These are phyloP conservation scores for Fraxinus baroniana DNA, from an alignment of 305 asterid species.

Conservation along the genomic window DNA sequence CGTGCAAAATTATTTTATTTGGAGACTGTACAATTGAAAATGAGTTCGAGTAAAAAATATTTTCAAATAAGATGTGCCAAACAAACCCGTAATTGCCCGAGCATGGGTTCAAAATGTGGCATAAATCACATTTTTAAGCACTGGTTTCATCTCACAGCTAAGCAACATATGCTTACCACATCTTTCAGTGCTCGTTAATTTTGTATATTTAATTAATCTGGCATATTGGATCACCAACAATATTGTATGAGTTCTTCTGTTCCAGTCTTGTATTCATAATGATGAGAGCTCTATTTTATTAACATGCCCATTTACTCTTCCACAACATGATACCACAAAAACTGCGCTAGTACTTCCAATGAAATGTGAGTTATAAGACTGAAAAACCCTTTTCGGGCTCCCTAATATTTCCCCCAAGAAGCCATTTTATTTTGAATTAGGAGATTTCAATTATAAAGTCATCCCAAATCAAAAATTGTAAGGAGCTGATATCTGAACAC, in stretches of 20 bases:
- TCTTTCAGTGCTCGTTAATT: slow-evolving; percentile 54
- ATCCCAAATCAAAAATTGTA: not conserved
- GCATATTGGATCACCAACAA: not conserved
- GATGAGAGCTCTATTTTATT: not conserved
- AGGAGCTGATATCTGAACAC: slow-evolving; percentile 59
- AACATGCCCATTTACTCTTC: not conserved
- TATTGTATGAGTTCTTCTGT: not conserved
- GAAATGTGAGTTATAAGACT: not conserved
- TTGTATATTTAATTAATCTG: slow-evolving; percentile 15
- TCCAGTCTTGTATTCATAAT: not conserved
- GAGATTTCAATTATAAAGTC: not conserved
- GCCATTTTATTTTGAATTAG: not conserved
- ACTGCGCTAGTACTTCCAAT: not conserved
- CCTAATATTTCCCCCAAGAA: not conserved
- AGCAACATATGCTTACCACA: not conserved
- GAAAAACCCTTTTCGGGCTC: not conserved
- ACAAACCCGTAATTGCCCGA: not conserved
- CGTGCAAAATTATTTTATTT: not conserved
- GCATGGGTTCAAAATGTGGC: slow-evolving; percentile 10
- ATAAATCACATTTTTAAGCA: not conserved
- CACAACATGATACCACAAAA: not conserved
- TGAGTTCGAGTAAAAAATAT: not conserved
- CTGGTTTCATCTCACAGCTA: not conserved
- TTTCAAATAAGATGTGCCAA: not conserved
- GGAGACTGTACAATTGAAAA: not conserved